Evolutionary conservation across 2,329 filamentous ascomycete species (phyloP), one percentile per base, ranked within the genome.

Genomic region (Hypoxylon sp.): DNA sequence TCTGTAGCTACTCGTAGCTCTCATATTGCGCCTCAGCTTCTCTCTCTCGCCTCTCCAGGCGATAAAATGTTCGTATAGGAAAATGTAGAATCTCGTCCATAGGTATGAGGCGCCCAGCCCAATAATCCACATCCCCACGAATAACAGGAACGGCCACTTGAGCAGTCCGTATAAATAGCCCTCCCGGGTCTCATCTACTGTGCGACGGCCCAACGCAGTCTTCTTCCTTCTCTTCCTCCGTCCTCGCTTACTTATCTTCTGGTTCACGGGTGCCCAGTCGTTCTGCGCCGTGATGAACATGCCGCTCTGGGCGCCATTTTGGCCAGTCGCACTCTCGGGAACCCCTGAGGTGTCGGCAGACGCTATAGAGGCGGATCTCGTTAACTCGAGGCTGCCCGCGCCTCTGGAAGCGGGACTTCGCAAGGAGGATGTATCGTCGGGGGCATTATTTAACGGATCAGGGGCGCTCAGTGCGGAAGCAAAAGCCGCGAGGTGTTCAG

Each of bases 171-270:
- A 99, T 10, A 97, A 86, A 77, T 96, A 93, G 19, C 96, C 96
- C 82, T 99, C 96, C 72, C 96, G 86, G 1, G 95, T 98, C 84
- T 99, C 96, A 78, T 99, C 96, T 76, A 90, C 93, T 71, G 88
- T 91, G 64, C 92, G 85, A 19, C 85, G 85, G 31, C 87, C 86
- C 5, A 85, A 75, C 44, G 75, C 77, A 63, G 76, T 81, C 74
- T 76, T 78, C 68, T 77, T 80, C 65, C 74, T 72, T 60, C 84
- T 81, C 42, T 80, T 80, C 69, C 80, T 82, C 69, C 81, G 75
- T 74, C 78, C 76, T 19, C 79, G 77, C 75, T 80, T 84, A 74
- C 82, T 78, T 22, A 94, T 86, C 63, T 87, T 90, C 77, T 95
- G 89, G 73, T 92, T 91, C 11, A 98, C 89, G 0, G 96, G 96